Percentiles rank a stretch among this genome's conserved stretches.
Conservation (phyloP, 2,329 filamentous ascomycete genomes). For the Elsinoe arachidis region DNA sequence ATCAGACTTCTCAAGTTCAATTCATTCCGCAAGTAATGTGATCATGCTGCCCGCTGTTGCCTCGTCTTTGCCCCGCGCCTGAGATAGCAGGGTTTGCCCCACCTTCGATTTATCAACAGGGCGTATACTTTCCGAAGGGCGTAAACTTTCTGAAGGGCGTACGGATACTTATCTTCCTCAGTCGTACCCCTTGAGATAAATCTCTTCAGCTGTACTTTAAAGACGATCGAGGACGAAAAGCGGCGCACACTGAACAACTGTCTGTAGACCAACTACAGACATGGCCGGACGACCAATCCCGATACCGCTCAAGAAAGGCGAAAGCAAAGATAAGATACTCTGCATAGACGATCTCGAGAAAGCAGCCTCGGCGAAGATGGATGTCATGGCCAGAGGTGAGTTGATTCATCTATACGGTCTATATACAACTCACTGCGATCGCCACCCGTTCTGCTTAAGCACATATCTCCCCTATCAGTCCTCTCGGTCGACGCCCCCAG, state of each 20-base stretch:
- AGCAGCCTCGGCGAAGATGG: neutral
- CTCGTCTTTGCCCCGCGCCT: too few relatives aligned
- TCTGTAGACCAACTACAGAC: neutral
- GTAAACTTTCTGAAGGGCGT: too few relatives aligned
- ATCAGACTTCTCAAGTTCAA: neutral
- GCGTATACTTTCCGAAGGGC: too few relatives aligned
- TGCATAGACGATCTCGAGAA: conserved; percentile 7
- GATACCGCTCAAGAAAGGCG: neutral
- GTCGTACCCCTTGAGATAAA: too few relatives aligned
- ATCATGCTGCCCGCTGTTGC: too few relatives aligned
- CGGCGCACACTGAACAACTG: neutral
- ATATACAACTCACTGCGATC: too few relatives aligned
- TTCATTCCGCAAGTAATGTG: too few relatives aligned
- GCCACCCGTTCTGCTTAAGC: too few relatives aligned
- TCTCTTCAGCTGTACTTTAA: too few relatives aligned
- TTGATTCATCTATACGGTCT: neutral
- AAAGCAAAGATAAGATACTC: conserved; percentile 2
- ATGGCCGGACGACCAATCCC: conserved; percentile 6
- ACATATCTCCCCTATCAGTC: neutral
- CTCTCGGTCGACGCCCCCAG: neutral
- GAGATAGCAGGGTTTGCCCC: too few relatives aligned
- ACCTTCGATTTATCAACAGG: too few relatives aligned
- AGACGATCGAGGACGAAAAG: neutral
- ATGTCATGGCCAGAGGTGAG: conserved; percentile 5
- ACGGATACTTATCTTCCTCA: too few relatives aligned